Evolutionary conservation across 1,139 yeast species (phyloP).

Genomic region (Zygosaccharomyces sapae): DNA sequence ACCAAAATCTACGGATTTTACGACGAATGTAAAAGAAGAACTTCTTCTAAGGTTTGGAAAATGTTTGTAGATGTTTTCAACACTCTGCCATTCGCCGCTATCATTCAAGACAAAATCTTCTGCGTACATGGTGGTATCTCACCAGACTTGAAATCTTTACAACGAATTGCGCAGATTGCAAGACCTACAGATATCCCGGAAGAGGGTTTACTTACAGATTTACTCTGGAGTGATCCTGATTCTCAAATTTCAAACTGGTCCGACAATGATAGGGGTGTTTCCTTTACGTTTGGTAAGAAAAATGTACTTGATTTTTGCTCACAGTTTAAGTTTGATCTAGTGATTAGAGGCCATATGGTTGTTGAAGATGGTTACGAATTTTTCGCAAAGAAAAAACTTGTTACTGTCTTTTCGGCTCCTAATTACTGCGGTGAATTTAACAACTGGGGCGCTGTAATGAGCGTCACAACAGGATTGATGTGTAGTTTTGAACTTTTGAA

Average conservation of each 20-base stretch:
- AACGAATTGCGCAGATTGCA: conserved; percentile 63
- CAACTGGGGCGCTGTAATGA: conserved; percentile 89
- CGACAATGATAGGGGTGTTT: conserved; percentile 81
- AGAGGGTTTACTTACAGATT: conserved; percentile 72
- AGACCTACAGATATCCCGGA: conserved; percentile 90
- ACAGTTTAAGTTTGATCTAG: conserved; percentile 68
- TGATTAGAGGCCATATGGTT: conserved; percentile 89
- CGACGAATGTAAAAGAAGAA: conserved; percentile 80
- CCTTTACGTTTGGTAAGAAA: conserved; percentile 71
- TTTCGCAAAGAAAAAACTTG: conserved; percentile 69
- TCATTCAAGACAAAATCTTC: conserved; percentile 76
- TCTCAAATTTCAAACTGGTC: conserved; percentile 65
- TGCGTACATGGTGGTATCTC: conserved; percentile 90
- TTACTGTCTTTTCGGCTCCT: conserved; percentile 83
- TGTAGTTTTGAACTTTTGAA: conserved; percentile 81
- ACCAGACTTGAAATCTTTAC: conserved; percentile 62
- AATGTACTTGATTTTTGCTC: conserved; percentile 70
- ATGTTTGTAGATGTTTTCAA: conserved; percentile 76
- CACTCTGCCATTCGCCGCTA: conserved; percentile 81
- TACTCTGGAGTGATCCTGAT: conserved; percentile 88
- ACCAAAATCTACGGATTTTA: conserved; percentile 84
- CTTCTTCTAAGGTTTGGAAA: conserved; percentile 69
- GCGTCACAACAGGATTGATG: conserved; percentile 68
- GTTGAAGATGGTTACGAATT: conserved; percentile 92
- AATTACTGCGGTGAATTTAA: conserved; percentile 89